These are phyloP conservation scores for Halophytophthora polymorphica DNA, from an alignment of 352 stramenopile species.

Conservation along the genomic window DNA sequence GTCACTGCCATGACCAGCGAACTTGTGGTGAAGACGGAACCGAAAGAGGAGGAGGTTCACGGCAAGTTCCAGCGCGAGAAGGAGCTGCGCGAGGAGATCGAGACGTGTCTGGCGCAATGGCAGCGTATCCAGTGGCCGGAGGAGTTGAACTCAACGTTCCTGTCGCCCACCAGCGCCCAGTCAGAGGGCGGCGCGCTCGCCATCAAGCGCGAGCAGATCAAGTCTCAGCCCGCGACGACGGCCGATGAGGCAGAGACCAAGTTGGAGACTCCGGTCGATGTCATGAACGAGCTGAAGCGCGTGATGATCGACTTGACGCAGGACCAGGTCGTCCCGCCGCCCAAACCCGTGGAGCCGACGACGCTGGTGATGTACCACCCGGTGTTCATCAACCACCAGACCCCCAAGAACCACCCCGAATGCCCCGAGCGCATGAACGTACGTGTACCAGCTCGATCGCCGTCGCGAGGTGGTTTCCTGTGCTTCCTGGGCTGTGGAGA, in stretches of 20 bases:
- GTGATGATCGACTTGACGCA: constrained; percentile 80
- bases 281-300: constrained; percentile 75
- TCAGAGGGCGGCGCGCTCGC: constrained; percentile 2
- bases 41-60: constrained; percentile 3
- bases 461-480: not conserved
- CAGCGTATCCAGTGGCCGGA: constrained; percentile 62
- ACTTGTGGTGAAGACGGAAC: constrained; percentile 16
- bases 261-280: constrained; percentile 14
- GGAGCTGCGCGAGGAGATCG: constrained; percentile 44
- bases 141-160: constrained; percentile 48
- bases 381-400: constrained; percentile 83
- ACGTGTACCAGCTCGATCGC: constrained; percentile 17
- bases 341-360: constrained; percentile 30
- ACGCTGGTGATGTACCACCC: constrained; percentile 83
- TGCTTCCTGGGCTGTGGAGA: not conserved
- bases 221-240: constrained; percentile 7
- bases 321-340: constrained; percentile 31
- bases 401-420: constrained; percentile 77
- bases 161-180: constrained; percentile 21
- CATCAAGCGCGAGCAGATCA: constrained; percentile 34
- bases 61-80: constrained; percentile 46
- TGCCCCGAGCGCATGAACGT: constrained; percentile 81
- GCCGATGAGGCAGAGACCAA: constrained; percentile 18
- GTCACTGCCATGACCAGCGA: constrained; percentile 10
- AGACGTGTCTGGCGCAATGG: constrained; percentile 58